Evolutionary conservation across 148 eudicot genomes (phyloP).

Genomic region (Limonium bicolor): DNA sequence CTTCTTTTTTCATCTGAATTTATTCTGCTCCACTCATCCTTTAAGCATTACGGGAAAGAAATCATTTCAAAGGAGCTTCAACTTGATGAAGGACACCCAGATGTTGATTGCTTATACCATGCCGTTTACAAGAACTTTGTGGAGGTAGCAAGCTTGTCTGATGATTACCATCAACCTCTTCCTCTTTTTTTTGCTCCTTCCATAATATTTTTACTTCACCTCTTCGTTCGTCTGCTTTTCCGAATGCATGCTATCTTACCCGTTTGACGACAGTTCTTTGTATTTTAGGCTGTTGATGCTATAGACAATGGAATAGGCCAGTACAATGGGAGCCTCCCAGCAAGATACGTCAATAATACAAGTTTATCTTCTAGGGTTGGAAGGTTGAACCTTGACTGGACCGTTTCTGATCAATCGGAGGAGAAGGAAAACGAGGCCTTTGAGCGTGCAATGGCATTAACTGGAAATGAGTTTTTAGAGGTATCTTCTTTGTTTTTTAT

Average conservation of each 20-base stretch:
- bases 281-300: constrained; percentile 92
- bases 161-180: too few species aligned
- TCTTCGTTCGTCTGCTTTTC: too few species aligned
- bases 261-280: not conserved
- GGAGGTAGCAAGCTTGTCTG: constrained; percentile 19
- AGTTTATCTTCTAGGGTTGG: constrained; percentile 84
- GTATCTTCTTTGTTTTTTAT: constrained; percentile 23
- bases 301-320: constrained; percentile 80
- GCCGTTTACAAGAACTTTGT: constrained; percentile 35
- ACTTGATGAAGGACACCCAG: constrained; percentile 25
- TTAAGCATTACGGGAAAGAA: constrained; percentile 36
- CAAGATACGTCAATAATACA: constrained; percentile 71
- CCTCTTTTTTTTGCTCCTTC: too few species aligned
- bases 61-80: constrained; percentile 35
- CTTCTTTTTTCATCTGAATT: too few species aligned
- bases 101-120: constrained; percentile 19
- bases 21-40: not conserved
- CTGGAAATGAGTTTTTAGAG: constrained; percentile 82
- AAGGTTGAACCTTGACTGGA: constrained; percentile 75
- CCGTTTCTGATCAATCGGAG: constrained; percentile 75
- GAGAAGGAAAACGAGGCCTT: constrained; percentile 79
- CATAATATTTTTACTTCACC: too few species aligned
- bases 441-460: constrained; percentile 53
- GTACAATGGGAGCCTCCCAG: constrained; percentile 49
- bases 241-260: too few species aligned